A percentile compares a stretch with the other conserved stretches of the same genome.
phyloP scores from a whole-genome alignment of 768 basidiomycete species.

The Calocybe indica region DNA sequence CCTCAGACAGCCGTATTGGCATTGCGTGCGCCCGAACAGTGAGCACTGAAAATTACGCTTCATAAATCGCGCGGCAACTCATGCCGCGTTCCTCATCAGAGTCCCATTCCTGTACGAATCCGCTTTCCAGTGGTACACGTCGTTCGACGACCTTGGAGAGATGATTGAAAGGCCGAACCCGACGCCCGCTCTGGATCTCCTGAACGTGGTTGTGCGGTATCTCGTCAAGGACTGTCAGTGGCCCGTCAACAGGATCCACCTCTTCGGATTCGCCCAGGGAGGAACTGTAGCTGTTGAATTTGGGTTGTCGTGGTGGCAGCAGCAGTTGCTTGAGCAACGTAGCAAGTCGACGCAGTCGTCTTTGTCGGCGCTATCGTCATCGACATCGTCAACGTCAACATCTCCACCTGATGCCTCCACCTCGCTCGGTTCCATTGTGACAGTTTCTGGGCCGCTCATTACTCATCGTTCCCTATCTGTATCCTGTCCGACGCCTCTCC shows the following conservation, averaged over 20 bases:
- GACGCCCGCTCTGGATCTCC: slow-evolving; percentile 52
- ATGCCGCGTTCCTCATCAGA: slow-evolving; percentile 28
- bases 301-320: slow-evolving; percentile 48
- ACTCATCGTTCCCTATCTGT: slow-evolving; percentile 64
- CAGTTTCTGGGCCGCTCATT: slow-evolving; percentile 67
- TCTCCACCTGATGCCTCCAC: slow-evolving; percentile 13
- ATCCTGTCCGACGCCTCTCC: slow-evolving; percentile 52
- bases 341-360: neutral
- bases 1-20: slow-evolving; percentile 88
- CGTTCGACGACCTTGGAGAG: slow-evolving; percentile 78
- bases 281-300: slow-evolving; percentile 73
- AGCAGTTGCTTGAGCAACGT: slow-evolving; percentile 12
- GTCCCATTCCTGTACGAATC: slow-evolving; percentile 76
- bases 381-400: neutral
- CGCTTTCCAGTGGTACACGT: slow-evolving; percentile 82
- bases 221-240: slow-evolving; percentile 59
- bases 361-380: no score
- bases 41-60: slow-evolving; percentile 4
- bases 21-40: slow-evolving; percentile 75
- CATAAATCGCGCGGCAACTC: neutral
- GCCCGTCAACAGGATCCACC: slow-evolving; percentile 65
- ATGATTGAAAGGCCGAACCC: slow-evolving; percentile 68
- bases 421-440: slow-evolving; percentile 59
- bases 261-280: slow-evolving; percentile 88
- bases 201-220: slow-evolving; percentile 47